phyloP scores from a whole-genome alignment of 2,329 filamentous ascomycete species.

The Acrodontium crateriforme region DNA sequence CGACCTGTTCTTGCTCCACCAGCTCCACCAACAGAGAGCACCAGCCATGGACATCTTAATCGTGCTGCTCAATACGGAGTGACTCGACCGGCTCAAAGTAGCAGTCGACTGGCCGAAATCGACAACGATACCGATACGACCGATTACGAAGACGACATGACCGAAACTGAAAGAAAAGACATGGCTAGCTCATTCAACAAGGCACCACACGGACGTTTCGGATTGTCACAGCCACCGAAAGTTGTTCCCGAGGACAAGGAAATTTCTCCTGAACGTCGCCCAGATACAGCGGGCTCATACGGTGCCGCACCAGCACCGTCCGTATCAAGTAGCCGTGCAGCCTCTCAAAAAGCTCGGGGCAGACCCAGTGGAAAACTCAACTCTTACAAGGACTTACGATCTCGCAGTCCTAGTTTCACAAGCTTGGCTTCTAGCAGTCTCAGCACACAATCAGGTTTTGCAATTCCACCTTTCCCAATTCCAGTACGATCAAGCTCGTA shows the following conservation, averaged over 20 bases:
- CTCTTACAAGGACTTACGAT: slow-evolving; percentile 25
- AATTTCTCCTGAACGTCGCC: slow-evolving; percentile 20
- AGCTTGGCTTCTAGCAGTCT: slow-evolving; percentile 31
- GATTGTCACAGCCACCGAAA: slow-evolving; percentile 19
- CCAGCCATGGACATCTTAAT: slow-evolving; percentile 20
- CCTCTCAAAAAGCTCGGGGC: slow-evolving; percentile 8
- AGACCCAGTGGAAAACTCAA: slow-evolving; percentile 12
- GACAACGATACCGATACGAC: slow-evolving; percentile 16
- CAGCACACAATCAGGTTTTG: slow-evolving; percentile 17
- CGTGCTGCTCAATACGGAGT: slow-evolving; percentile 22
- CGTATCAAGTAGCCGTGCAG: slow-evolving; percentile 17
- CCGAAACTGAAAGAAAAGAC: slow-evolving; percentile 14
- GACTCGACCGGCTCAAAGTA: slow-evolving; percentile 11
- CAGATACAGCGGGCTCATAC: slow-evolving; percentile 18
- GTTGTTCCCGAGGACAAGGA: slow-evolving; percentile 22
- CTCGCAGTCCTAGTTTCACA: slow-evolving; percentile 51
- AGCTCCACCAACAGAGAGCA: slow-evolving; percentile 5
- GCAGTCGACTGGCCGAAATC: slow-evolving; percentile 10
- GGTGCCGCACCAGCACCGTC: slow-evolving; percentile 20
- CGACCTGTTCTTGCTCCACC: slow-evolving; percentile 18
- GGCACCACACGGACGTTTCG: slow-evolving; percentile 17
- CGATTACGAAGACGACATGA: slow-evolving; percentile 13
- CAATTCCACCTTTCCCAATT: slow-evolving; percentile 73
- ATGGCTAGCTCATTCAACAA: slow-evolving; percentile 7
- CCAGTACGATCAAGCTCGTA: slow-evolving; percentile 80